phyloP scores from a whole-genome alignment of 257 asterid genomes.

The Prunella vulgaris region DNA sequence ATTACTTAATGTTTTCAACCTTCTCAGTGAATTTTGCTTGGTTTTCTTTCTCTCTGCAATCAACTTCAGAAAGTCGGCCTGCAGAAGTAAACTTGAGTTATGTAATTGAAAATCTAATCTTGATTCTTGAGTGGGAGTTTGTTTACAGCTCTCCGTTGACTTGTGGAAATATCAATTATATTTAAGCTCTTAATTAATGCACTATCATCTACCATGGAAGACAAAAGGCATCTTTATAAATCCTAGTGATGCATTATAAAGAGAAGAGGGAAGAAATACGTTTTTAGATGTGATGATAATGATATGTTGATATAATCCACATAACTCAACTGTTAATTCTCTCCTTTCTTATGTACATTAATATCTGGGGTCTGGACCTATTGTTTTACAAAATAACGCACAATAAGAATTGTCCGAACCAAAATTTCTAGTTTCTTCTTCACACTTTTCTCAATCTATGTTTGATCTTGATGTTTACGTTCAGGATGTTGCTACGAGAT shows the following conservation, averaged over 20 bases:
- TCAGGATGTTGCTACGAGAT: slow-evolving; percentile 66
- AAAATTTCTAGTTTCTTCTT: not conserved
- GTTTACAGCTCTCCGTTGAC: not conserved
- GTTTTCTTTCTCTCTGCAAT: no score
- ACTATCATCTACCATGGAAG: not conserved
- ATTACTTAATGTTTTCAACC: no score
- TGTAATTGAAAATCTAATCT: not conserved
- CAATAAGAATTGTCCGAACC: not conserved
- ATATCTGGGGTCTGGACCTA: not conserved
- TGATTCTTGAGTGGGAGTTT: not conserved
- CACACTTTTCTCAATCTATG: not conserved
- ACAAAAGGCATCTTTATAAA: not conserved
- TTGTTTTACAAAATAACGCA: not conserved
- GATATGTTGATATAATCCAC: not conserved
- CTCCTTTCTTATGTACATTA: not conserved
- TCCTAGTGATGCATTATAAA: not conserved
- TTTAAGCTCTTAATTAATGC: not conserved
- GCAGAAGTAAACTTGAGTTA: not conserved
- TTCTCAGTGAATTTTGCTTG: no score
- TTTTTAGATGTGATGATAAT: not conserved
- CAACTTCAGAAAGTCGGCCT: not conserved
- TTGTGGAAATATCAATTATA: not conserved
- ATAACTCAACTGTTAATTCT: not conserved
- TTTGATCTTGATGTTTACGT: not conserved
- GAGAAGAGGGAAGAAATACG: not conserved